Base-by-base conservation (phyloP, 768 basidiomycete genomes). In the Boletus rubropictus region DNA sequence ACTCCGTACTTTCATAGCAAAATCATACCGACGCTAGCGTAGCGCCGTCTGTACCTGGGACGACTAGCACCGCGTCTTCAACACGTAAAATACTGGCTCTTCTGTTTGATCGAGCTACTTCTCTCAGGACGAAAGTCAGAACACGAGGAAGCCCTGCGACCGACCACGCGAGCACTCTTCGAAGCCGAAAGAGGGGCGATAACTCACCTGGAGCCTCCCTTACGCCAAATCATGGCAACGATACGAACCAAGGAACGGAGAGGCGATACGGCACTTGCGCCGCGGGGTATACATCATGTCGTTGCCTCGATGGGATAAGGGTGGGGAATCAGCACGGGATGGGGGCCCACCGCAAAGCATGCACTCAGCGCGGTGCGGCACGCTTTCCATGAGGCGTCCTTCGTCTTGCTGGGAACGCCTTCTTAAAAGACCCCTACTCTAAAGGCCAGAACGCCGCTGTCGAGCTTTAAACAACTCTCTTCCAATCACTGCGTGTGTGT, bases 331-430 rank as follows among this genome's bases (percentile, higher is more conserved):
- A 44, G 20, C 31, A 33, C 35, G 31, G 34, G 39, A 52, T 43
- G 43, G 29, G 37, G 44, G 39, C 11, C 42, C 47, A 59, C 44
- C 43, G 38, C 48, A 43, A 54, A 32, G 48, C 60, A 51, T 45
- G 55, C 48, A 55, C 46, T 27, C 52, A 39, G 47, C 43, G 58
- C 51, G 42, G 49, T 64, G 62, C 59, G 53, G 63, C 62, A 65
- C 49, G 48, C 48, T 54, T 63, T 37, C 54, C 62, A 63, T 58
- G 62, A 63, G 62, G 62, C 62, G 40, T 50, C 43, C 49, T 48
- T 54, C 46, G 49, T 44, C 53, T 49, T 47, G 49, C 51, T 45
- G 43, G 18, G 33, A 46, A 46, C 37, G 44, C 54, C 52, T 48
- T 52, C 51, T 61, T 53, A 58, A 55, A 58, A 46, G 35, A 41